phyloP scores from a whole-genome alignment of 495 filamentous ascomycete genomes.

The Cudoniella acicularis region DNA sequence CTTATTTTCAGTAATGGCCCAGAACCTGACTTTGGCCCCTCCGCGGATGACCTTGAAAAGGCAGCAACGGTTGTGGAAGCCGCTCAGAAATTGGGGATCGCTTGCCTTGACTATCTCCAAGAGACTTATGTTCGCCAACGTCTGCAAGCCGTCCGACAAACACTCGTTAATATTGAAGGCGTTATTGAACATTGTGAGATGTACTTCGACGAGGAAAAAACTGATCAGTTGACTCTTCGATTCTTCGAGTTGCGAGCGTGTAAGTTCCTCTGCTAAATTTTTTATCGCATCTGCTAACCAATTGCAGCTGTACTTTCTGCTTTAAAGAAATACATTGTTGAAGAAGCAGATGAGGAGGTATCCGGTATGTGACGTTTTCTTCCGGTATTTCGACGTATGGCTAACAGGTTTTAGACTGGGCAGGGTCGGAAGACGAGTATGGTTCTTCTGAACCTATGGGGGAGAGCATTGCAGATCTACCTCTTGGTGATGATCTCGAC shows the following conservation, averaged over 20 bases:
- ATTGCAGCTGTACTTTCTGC: conserved; percentile 37
- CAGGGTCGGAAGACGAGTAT: conserved; percentile 30
- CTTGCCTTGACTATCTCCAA: conserved; percentile 43
- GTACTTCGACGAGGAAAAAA: conserved; percentile 31
- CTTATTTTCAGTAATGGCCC: conserved; percentile 2
- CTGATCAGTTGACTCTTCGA: conserved; percentile 30
- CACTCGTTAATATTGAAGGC: conserved; percentile 35
- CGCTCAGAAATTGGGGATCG: conserved; percentile 37
- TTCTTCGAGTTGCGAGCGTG: conserved; percentile 38
- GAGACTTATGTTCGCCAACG: conserved; percentile 39
- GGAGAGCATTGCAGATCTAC: conserved; percentile 20
- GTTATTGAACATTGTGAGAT: conserved; percentile 39
- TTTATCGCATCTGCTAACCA: conserved; percentile 16
- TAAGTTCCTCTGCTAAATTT: conserved; percentile 32
- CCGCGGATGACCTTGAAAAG: conserved; percentile 1
- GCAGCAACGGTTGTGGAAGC: neutral
- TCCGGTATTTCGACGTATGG: neutral
- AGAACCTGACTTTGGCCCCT: neutral
- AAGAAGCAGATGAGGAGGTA: conserved; percentile 51
- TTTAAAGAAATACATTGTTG: conserved; percentile 39
- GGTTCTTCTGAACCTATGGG: conserved; percentile 28
- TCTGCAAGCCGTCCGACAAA: conserved; percentile 38
- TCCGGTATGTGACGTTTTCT: conserved; percentile 52
- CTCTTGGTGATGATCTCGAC: conserved; percentile 6
- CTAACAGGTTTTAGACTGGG: conserved; percentile 30